Base-by-base conservation (phyloP, 768 basidiomycete genomes). In the Artomyces pyxidatus region DNA sequence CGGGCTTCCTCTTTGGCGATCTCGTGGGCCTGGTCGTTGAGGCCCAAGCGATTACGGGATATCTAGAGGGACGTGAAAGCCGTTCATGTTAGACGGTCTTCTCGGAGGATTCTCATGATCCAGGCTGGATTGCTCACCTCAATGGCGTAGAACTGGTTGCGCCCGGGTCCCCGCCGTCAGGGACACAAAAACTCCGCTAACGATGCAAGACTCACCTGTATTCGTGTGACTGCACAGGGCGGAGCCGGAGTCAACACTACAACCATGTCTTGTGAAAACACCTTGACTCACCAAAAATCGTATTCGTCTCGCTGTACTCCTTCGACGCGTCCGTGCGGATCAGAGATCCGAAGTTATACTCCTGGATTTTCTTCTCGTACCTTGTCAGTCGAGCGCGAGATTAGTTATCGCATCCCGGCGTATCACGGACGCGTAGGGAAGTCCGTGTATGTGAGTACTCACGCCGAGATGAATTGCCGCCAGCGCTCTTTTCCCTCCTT, bases 321-420 rank as follows among this genome's bases (percentile, higher is more conserved):
- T 78, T 73, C 42, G 70, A 71, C 30, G 85, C 76, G 60, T 96
- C 79, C 41, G 78, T 83, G 44, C 96, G 80, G 55, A 99, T 85
- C 56, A 99, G 72, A 2, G 90, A 97, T 17, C 96, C 96, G 68
- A 97, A 97, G 74, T 98, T 98, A 69, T 86, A 90, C 57, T 97
- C 92, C 60, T 87, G 85, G 47, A 98, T 72, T 61, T 85, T 88
- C 50, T 86, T 83, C 69, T 95, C 87, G 69, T 94, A 96, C 50
- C 89, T n/a, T 89, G 55, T 44, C 6, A 35, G 52, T 28, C 29
- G 23, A 40, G 10, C 42, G n/a, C n/a, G n/a, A n/a, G n/a, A n/a
- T n/a, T n/a, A n/a, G n/a, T n/a, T n/a, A n/a, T n/a, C n/a, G n/a
- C n/a, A n/a, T n/a, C 47, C 42, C 40, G 25, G 16, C 2, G 30